Percentiles rank a stretch among this genome's conserved stretches.
phyloP scores from a whole-genome alignment of 495 filamentous ascomycete genomes.

The Aspergillus indologenus region DNA sequence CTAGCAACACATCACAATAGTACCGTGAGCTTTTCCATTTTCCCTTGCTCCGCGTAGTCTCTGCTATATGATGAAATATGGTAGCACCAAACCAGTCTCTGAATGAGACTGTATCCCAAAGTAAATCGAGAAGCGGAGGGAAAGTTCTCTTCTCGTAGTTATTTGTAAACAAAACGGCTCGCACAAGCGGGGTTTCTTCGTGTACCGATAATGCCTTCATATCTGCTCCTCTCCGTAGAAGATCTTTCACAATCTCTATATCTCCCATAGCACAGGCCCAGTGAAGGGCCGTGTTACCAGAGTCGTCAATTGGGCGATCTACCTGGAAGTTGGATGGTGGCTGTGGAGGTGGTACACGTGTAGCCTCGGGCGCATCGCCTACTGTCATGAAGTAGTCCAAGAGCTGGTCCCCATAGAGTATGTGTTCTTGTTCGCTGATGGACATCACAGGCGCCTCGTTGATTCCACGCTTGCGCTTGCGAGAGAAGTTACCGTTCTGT shows the following conservation, averaged over 20 bases:
- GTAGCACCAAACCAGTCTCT: constrained; percentile 76
- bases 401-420: constrained; percentile 85
- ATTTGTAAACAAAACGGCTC: constrained; percentile 93
- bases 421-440: constrained; percentile 72
- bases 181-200: constrained; percentile 91
- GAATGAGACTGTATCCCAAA: constrained; percentile 70
- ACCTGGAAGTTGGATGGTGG: constrained; percentile 82
- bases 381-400: constrained; percentile 92
- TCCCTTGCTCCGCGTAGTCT: constrained; percentile 71
- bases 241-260: constrained; percentile 78
- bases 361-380: constrained; percentile 61
- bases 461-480: constrained; percentile 71
- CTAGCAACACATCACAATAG: constrained; percentile 87
- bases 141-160: constrained; percentile 90
- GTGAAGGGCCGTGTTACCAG: constrained; percentile 85
- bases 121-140: constrained; percentile 70
- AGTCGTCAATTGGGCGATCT: constrained; percentile 83
- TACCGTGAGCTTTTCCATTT: constrained; percentile 84
- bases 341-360: constrained; percentile 60
- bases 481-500: constrained; percentile 62
- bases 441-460: constrained; percentile 59
- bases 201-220: constrained; percentile 62
- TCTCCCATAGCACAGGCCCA: constrained; percentile 99
- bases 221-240: constrained; percentile 72
- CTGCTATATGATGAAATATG: constrained; percentile 88